Percentiles rank a stretch among this genome's conserved stretches.
Evolutionary conservation across 2,329 filamentous ascomycete species (phyloP).

Genomic region (Fusarium nurragi): DNA sequence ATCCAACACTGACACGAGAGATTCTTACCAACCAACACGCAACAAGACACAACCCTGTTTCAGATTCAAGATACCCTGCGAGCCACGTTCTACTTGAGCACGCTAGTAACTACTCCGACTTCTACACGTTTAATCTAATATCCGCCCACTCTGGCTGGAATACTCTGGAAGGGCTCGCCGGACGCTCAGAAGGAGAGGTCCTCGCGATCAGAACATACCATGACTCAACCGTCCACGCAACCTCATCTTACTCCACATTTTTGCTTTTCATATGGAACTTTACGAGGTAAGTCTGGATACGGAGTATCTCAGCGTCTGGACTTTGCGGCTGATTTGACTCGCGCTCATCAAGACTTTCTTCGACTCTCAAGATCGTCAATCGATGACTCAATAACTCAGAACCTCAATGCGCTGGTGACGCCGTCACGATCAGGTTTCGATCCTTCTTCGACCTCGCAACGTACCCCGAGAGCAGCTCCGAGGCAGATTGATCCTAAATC

Average conservation of each 20-base stretch:
- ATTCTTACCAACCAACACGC: slow-evolving; percentile 1
- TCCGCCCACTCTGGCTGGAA: slow-evolving; percentile 56
- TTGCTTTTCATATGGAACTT: slow-evolving; percentile 75
- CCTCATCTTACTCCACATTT: slow-evolving; percentile 76
- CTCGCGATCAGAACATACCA: slow-evolving; percentile 51
- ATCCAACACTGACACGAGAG: slow-evolving; percentile 3
- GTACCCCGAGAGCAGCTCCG: slow-evolving; percentile 61
- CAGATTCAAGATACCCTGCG: slow-evolving; percentile 12
- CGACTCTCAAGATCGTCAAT: slow-evolving; percentile 83
- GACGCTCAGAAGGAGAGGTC: slow-evolving; percentile 49
- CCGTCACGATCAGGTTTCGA: slow-evolving; percentile 80
- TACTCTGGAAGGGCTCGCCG: slow-evolving; percentile 60
- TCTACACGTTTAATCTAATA: neutral
- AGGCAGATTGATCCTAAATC: slow-evolving; percentile 67
- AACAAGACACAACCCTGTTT: slow-evolving; percentile 21
- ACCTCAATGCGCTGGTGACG: slow-evolving; percentile 87
- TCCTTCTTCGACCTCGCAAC: slow-evolving; percentile 76
- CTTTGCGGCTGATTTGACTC: slow-evolving; percentile 17
- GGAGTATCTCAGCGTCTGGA: neutral
- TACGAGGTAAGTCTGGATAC: slow-evolving; percentile 66
- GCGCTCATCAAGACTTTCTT: slow-evolving; percentile 78
- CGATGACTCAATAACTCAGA: slow-evolving; percentile 93
- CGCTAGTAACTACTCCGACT: slow-evolving; percentile 10
- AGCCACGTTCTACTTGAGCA: slow-evolving; percentile 11
- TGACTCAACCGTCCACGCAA: slow-evolving; percentile 56